Evolutionary conservation across 2,329 filamentous ascomycete species (phyloP).

Genomic region (Colletotrichum tropicale): DNA sequence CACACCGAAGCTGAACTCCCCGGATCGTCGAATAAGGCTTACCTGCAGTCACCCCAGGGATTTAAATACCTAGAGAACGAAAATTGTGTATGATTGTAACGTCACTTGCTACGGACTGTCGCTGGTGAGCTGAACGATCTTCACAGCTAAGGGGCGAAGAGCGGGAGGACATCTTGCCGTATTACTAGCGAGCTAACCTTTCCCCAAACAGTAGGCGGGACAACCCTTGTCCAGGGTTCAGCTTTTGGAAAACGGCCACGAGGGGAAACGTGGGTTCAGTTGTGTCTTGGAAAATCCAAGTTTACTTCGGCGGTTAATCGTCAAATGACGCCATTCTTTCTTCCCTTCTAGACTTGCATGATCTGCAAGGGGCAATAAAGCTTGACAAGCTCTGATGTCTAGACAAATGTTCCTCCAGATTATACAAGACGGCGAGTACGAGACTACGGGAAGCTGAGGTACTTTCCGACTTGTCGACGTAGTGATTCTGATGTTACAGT

Average conservation of each 20-base stretch:
- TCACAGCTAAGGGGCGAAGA: not conserved
- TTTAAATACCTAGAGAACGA: not conserved
- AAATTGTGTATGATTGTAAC: not conserved
- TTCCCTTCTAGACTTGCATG: not conserved
- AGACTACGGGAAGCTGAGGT: not conserved
- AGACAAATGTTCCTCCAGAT: not conserved
- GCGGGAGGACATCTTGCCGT: not conserved
- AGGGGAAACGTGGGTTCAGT: not conserved
- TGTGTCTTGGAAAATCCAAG: conserved; percentile 6
- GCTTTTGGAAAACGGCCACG: not conserved
- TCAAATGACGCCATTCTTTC: conserved; percentile 3
- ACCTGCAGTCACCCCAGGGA: not conserved
- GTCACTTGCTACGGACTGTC: not conserved
- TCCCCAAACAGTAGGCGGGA: not conserved
- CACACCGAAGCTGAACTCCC: not conserved
- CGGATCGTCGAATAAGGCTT: not conserved
- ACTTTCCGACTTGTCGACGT: not conserved
- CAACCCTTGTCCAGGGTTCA: not conserved
- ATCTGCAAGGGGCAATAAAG: not conserved
- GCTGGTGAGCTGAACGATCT: not conserved
- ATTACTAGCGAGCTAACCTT: not conserved
- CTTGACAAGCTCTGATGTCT: not conserved
- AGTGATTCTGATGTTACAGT: not conserved
- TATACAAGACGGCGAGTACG: not conserved
- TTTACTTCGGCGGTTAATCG: not conserved